These are phyloP conservation scores for Boletales sp. DNA, from an alignment of 768 basidiomycete species.

Conservation along the genomic window DNA sequence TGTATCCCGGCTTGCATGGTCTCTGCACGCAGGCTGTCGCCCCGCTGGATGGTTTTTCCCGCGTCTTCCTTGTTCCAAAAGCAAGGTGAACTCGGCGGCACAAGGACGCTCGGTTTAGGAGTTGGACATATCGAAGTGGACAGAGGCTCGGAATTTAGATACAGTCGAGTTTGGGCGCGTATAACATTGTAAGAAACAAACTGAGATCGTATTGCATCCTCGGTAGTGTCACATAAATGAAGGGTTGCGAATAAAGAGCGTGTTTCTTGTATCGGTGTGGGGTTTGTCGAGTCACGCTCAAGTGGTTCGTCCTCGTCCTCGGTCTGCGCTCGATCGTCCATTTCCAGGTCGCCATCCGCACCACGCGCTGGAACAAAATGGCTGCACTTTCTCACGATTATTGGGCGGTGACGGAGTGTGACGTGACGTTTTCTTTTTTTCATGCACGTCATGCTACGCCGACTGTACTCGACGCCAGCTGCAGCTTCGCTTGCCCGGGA, in stretches of 20 bases:
- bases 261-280: conserved; percentile 82
- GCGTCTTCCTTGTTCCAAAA: conserved; percentile 95
- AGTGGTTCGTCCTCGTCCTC: conserved; percentile 21
- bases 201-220: conserved; percentile 87
- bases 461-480: conserved; percentile 40
- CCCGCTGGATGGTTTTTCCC: conserved; percentile 77
- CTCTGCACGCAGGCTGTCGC: conserved; percentile 65
- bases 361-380: no score
- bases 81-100: conserved; percentile 94
- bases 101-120: conserved; percentile 89
- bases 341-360: no score
- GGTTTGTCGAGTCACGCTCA: conserved; percentile 54
- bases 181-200: conserved; percentile 36
- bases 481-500: conserved; percentile 46
- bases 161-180: background rate
- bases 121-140: conserved; percentile 86
- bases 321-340: conserved; percentile 29
- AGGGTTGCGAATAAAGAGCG: conserved; percentile 91
- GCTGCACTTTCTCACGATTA: no score
- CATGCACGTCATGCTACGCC: conserved; percentile 11
- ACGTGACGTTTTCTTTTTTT: no score
- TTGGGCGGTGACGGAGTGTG: no score
- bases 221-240: conserved; percentile 78
- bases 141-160: conserved; percentile 78
- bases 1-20: conserved; percentile 51